These are phyloP conservation scores for Picochlorum sp. DNA, from an alignment of 139 green algal species.

Conservation along the genomic window DNA sequence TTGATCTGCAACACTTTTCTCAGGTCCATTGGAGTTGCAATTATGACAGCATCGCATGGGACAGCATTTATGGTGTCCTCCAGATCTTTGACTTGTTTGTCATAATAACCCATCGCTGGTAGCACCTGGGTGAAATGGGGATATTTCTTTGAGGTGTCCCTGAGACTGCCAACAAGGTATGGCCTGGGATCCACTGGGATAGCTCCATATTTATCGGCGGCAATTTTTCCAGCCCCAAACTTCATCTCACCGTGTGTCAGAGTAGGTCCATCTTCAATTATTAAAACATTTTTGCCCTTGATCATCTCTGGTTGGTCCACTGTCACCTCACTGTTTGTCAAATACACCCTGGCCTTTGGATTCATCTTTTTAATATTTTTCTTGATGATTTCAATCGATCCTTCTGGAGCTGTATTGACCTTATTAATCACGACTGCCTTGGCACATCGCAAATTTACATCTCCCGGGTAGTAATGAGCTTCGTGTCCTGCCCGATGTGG, in stretches of 20 bases:
- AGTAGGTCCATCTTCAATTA: conserved; percentile 34
- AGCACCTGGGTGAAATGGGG: conserved; percentile 23
- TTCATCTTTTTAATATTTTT: conserved; percentile 11
- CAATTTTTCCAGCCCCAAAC: conserved; percentile 22
- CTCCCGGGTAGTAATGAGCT: conserved; percentile 23
- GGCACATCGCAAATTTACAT: conserved; percentile 31
- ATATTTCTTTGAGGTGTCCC: conserved; percentile 12
- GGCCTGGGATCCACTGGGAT: conserved; percentile 28
- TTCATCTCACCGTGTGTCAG: conserved; percentile 25
- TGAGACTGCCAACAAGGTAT: conserved; percentile 21
- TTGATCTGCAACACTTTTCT: conserved; percentile 3
- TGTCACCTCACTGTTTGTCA: conserved; percentile 19
- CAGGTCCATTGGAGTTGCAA: conserved; percentile 24
- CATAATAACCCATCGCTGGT: conserved; percentile 35
- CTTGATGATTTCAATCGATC: conserved; percentile 16
- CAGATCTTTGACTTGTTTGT: conserved; percentile 20
- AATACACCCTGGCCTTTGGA: conserved; percentile 7
- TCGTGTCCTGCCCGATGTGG: conserved; percentile 22
- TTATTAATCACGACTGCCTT: conserved; percentile 36
- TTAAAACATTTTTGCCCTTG: conserved; percentile 19
- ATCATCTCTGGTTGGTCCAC: conserved; percentile 24
- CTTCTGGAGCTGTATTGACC: conserved; percentile 33
- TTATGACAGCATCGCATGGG: conserved; percentile 18
- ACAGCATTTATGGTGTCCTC: conserved; percentile 20
- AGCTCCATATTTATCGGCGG: conserved; percentile 25